Conservation (phyloP, 2,329 filamentous ascomycete genomes). For the Epichloe hybrida region DNA sequence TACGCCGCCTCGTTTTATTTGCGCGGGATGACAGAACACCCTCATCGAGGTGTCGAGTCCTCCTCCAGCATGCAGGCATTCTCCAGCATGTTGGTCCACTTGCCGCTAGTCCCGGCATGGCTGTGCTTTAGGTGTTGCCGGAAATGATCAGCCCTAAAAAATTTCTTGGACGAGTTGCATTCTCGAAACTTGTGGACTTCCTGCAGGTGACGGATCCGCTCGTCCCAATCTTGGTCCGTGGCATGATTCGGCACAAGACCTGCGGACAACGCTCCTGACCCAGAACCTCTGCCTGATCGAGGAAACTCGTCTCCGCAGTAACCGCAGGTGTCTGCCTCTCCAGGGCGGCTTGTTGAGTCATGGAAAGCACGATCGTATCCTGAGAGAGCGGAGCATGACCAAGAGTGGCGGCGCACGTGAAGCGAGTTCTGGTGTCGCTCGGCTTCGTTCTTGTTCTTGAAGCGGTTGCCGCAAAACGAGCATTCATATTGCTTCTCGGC, state of each 20-base stretch:
- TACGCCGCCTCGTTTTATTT: no score
- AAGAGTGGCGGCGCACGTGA: slow-evolving; percentile 83
- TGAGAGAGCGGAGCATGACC: slow-evolving; percentile 84
- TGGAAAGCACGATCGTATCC: slow-evolving; percentile 76
- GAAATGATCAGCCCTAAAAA: slow-evolving; percentile 98
- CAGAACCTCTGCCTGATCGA: slow-evolving; percentile 31
- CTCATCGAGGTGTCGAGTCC: slow-evolving; percentile 35
- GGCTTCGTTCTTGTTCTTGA: slow-evolving; percentile 98
- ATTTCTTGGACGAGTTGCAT: slow-evolving; percentile 97
- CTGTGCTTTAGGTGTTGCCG: slow-evolving; percentile 96
- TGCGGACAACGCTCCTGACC: slow-evolving; percentile 18
- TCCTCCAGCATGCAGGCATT: slow-evolving; percentile 91
- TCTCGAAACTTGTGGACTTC: slow-evolving; percentile 92
- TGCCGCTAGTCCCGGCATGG: slow-evolving; percentile 88
- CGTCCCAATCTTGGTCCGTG: slow-evolving; percentile 80
- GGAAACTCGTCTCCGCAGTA: slow-evolving; percentile 90
- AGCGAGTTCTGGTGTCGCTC: slow-evolving; percentile 93
- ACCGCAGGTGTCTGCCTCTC: slow-evolving; percentile 69
- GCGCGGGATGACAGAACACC: not conserved
- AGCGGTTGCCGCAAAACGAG: slow-evolving; percentile 81
- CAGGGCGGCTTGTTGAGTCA: slow-evolving; percentile 53
- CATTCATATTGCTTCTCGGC: slow-evolving; percentile 96
- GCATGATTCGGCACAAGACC: slow-evolving; percentile 29
- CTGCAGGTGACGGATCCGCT: slow-evolving; percentile 73
- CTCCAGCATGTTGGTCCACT: slow-evolving; percentile 98